Conservation (phyloP, 2,329 filamentous ascomycete genomes). For the Phaeosphaeriaceae sp. region DNA sequence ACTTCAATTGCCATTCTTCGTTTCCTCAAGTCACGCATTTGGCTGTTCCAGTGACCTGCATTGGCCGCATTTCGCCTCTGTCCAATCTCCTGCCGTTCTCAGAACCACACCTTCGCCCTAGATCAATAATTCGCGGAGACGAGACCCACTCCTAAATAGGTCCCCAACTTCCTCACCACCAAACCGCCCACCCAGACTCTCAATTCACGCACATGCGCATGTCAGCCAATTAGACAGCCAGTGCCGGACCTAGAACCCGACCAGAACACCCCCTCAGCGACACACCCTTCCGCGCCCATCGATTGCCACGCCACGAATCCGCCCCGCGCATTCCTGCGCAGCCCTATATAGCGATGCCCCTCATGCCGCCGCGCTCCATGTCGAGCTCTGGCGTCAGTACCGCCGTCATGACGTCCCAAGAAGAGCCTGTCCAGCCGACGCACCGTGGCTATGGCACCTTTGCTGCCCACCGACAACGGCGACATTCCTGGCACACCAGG, state of each 20-base stretch:
- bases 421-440: slow-evolving; percentile 50
- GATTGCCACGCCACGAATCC: slow-evolving; percentile 26
- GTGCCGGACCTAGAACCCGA: slow-evolving; percentile 15
- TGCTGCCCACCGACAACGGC: slow-evolving; percentile 46
- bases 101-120: slow-evolving; percentile 20
- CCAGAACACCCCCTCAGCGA: slow-evolving; percentile 4
- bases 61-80: slow-evolving; percentile 10
- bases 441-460: slow-evolving; percentile 47
- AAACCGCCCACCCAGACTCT: slow-evolving; percentile 23
- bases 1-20: slow-evolving; percentile 8
- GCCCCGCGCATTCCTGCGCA: slow-evolving; percentile 23
- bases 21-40: slow-evolving; percentile 5
- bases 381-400: slow-evolving; percentile 35
- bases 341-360: slow-evolving; percentile 29
- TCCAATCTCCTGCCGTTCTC: slow-evolving; percentile 23
- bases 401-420: slow-evolving; percentile 47
- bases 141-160: slow-evolving; percentile 22
- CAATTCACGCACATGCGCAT: slow-evolving; percentile 28
- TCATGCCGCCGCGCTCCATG: slow-evolving; percentile 31
- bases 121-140: slow-evolving; percentile 22
- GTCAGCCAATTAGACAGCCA: slow-evolving; percentile 23
- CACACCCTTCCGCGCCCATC: neutral
- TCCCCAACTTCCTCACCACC: slow-evolving; percentile 18
- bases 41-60: slow-evolving; percentile 1
- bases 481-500: slow-evolving; percentile 56